Percentiles rank a stretch among this genome's conserved stretches.
These are phyloP conservation scores for Saccharomycopsis sp. DNA, from an alignment of 805 yeast species.

Conservation along the genomic window DNA sequence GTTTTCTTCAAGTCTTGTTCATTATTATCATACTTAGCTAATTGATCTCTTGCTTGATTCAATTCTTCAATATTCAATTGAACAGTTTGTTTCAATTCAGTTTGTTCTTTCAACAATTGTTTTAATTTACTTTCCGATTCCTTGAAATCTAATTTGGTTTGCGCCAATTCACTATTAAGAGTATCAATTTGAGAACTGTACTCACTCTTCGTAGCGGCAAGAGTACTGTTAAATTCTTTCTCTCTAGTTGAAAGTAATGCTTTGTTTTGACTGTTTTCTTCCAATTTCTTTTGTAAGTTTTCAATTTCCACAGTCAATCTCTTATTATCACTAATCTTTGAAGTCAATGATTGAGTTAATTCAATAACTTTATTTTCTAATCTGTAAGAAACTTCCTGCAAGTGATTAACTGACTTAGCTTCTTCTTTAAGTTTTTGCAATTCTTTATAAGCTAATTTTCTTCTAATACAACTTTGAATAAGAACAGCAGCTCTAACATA, in stretches of 20 bases:
- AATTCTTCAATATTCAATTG: conserved; percentile 54
- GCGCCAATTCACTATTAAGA: conserved; percentile 48
- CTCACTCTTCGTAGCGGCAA: conserved; percentile 37
- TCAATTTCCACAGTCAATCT: conserved; percentile 57
- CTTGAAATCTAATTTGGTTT: conserved; percentile 49
- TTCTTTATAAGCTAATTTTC: conserved; percentile 63
- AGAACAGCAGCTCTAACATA: conserved; percentile 51
- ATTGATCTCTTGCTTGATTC: conserved; percentile 49
- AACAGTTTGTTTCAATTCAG: conserved; percentile 57
- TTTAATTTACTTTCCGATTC: conserved; percentile 53
- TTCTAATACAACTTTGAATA: conserved; percentile 73
- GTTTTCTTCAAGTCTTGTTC: conserved; percentile 61
- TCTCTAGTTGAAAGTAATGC: conserved; percentile 50
- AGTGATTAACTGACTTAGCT: conserved; percentile 84
- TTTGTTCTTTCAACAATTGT: conserved; percentile 53
- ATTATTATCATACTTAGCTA: conserved; percentile 52
- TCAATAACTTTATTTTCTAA: conserved; percentile 97
- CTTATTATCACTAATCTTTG: conserved; percentile 77
- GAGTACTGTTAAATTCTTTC: conserved; percentile 40
- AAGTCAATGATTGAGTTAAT: conserved; percentile 75
- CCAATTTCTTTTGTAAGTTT: conserved; percentile 41
- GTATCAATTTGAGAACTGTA: conserved; percentile 43
- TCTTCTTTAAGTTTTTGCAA: conserved; percentile 66
- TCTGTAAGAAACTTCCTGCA: conserved; percentile 86
- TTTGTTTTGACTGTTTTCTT: conserved; percentile 46